Percentiles rank a stretch among this genome's conserved stretches.
Conservation (phyloP, 768 basidiomycete species). For the Podaxis sp. region DNA sequence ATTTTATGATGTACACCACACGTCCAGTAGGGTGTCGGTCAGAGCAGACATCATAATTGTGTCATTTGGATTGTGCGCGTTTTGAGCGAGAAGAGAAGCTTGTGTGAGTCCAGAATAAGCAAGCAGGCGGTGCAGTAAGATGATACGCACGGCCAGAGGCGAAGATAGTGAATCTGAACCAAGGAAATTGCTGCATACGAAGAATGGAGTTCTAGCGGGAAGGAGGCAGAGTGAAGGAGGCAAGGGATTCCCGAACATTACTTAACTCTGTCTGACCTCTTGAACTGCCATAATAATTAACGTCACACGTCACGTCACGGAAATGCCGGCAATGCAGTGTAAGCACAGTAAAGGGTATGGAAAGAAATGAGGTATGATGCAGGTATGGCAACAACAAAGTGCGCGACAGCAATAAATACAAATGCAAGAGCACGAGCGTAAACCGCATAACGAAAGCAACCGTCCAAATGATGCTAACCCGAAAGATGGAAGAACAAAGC, state of each 20-base stretch:
- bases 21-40: slow-evolving; percentile 6
- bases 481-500: slow-evolving; percentile 9
- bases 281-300: neutral
- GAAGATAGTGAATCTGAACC: slow-evolving; percentile 50
- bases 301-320: slow-evolving; percentile 8
- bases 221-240: neutral
- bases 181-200: slow-evolving; percentile 54
- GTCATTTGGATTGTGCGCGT: slow-evolving; percentile 4
- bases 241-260: neutral
- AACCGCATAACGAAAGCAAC: slow-evolving; percentile 4
- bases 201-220: neutral
- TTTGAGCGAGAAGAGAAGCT: slow-evolving; percentile 8
- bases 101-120: slow-evolving; percentile 15
- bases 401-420: slow-evolving; percentile 8
- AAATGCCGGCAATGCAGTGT: neutral
- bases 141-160: slow-evolving; percentile 47
- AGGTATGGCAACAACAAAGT: slow-evolving; percentile 5
- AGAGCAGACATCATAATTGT: slow-evolving; percentile 7
- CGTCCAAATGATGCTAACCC: slow-evolving; percentile 11
- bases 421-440: slow-evolving; percentile 3
- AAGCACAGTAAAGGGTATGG: slow-evolving; percentile 1
- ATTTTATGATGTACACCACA: slow-evolving; percentile 1
- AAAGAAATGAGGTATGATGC: slow-evolving; percentile 9
- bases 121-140: slow-evolving; percentile 8
- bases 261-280: neutral